Base-by-base conservation (phyloP, 2,329 filamentous ascomycete species). In the Pyrenochaeta sp. region DNA sequence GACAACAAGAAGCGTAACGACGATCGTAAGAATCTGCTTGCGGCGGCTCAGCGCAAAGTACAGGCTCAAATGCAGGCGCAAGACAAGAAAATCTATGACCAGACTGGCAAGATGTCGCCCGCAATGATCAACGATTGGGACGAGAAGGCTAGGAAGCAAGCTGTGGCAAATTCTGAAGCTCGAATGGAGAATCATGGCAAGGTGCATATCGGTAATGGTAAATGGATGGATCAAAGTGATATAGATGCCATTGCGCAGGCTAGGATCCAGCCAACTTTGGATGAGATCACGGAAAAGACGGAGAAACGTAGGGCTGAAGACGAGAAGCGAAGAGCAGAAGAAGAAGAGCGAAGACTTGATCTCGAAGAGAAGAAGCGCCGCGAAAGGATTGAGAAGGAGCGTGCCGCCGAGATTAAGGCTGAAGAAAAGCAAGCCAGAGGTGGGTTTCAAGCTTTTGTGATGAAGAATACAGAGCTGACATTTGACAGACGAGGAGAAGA, bases 41-140 rank as follows among this genome's bases (percentile, higher is more conserved):
- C 87, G 7, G 85, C 85, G 3, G 93, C 93, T 2, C 88, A 92
- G 63, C 85, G 88, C 30, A 96, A 96, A 55, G 93, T 96, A n/a
- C 84, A 86, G 54, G 85, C 85, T 14, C 84, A 83, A 28, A 81
- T 96, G 55, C 84, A 88, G 48, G 82, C 81, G 27, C 91, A 96
- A 78, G 93, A 97, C 48, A 84, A 92, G 67, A 86, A 85, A 60
- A 82, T 96, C 9, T 90, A 86, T 55, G 79, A 82, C 10, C 82
- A 93, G 39, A 93, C 88, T 1, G 90, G 90, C 43, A 86, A 87
- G 64, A 79, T 88, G 19, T 83, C 84, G 0, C 83, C 87, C 9
- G 80, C 84, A 1, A 82, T 87, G 60, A 76, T 87, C 56, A 85
- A 82, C 18, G 84, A 91, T 38, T 95, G 90, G 90, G 90, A 95